Evolutionary conservation across 371 early-diverging fungal species (phyloP), one percentile per base, ranked within the genome.

Genomic region (Syncephalastrum monosporum): DNA sequence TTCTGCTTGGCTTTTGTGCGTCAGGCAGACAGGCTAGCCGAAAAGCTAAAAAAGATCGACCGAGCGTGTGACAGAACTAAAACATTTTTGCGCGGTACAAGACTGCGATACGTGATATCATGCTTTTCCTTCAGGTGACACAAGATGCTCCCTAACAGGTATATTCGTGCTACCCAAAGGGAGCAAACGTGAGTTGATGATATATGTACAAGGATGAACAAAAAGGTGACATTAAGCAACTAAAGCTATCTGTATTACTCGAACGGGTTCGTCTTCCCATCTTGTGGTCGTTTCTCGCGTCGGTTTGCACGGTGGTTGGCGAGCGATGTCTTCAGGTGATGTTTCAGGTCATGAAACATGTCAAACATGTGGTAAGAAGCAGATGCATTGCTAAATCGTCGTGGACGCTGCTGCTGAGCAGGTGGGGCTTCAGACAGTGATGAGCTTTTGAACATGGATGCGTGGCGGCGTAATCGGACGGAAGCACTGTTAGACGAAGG

Each of bases 201-300:
- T 33, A 33, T 33, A 33, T 33, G 38, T 33, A 33, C 38, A 33
- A 33, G 38, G 38, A 10, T 33, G 38, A 33, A 33, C 38, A 33
- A 27, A 27, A 33, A 33, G 8, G 38, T 33, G 38, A 12, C 38
- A 33, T 33, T 8, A 33, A 33, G 10, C 38, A 33, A 29, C 2
- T 29, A 29, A 29, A 33, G 12, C 38, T 33, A 33, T 33, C 38
- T 33, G 43, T 19, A 16, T 56, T 54, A 71, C 57, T 71, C 71
- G 59, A 71, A 64, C 23, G 74, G 71, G 55, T 74, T 74, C 13
- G 74, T 74, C 38, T 70, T 69, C 3, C 74, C 74, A 59, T 74
- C 74, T 44, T 74, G 74, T 25, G 74, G 71, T 41, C 62, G 54
- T 49, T 74, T 74, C 33, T 68, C 69, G 33, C 60, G 56, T 49